Base-by-base conservation (phyloP, 257 asterid species). In the Salvia hispanica region DNA sequence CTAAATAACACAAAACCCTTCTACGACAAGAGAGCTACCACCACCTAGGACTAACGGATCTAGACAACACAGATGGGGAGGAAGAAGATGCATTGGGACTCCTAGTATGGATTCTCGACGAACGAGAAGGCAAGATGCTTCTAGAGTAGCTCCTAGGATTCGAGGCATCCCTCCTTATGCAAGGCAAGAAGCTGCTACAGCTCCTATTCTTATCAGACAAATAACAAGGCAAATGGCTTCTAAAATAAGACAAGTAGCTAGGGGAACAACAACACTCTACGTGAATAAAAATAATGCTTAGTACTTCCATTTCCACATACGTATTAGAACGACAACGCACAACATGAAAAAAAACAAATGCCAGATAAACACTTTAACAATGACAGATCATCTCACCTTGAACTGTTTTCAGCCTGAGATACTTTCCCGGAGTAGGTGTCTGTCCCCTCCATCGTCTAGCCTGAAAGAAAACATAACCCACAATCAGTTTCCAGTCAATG, bases 371-470 rank as follows among this genome's bases (percentile, higher is more conserved):
- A 34, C 47, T 9, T 8, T 1, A 6, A 43, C 31, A 7, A 25
- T 9, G 4, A 18, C 9, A 37, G 15, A 13, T 16, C 47, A 62
- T 33, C 88, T 75, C 68, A 92, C 98, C 95, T 4, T 66, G 82
- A 46, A 48, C 72, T 2, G 85, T 79, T 72, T 79, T 78, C 63
- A 84, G 77, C 56, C 98, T 96, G 51, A 90, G 92, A 66, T 92
- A 92, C 80, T 80, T 81, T 61, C 98, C 96, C 0, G 97, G 98
- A 58, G 97, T 92, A 36, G 98, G 98, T 46, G 98, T 89, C 36
- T 96, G 86, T 7, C 98, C 98, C 77, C 95, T 84, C 53, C 90
- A 75, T 52, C 97, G 77, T 85, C 86, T 82, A 12, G 98, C 95
- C 98, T 92, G 86, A 59, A 12, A 25, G 1, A 25, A 70, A 44